A percentile compares a stretch with the other conserved stretches of the same genome.
phyloP scores from a whole-genome alignment of 2,329 filamentous ascomycete species.

The Ophiostoma quercus region DNA sequence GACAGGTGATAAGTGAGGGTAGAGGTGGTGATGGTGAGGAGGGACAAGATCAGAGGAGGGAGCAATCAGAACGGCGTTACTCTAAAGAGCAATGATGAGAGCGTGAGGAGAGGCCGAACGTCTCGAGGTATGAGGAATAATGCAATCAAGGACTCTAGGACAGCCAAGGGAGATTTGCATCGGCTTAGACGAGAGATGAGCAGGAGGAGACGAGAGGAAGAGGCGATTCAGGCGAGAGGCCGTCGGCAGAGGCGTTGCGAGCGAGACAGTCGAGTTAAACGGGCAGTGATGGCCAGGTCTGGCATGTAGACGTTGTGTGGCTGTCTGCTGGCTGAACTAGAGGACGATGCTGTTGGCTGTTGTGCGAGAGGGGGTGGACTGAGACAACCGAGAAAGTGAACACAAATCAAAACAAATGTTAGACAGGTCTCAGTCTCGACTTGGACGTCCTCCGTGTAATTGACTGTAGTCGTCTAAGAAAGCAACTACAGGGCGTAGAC shows the following conservation, averaged over 20 bases:
- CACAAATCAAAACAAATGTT: slow-evolving; percentile 5
- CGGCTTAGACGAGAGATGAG: not conserved
- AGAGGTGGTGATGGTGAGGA: not conserved
- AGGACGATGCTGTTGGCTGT: not conserved
- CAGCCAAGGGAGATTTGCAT: not conserved
- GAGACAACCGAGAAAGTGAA: slow-evolving; percentile 7
- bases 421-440: slow-evolving; percentile 8
- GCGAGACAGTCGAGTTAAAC: slow-evolving; percentile 1
- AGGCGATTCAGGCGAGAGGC: not conserved
- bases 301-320: slow-evolving; percentile 2
- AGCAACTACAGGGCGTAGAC: not conserved
- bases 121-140: slow-evolving; percentile 8
- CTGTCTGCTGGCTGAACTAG: not conserved
- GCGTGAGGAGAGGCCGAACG: not conserved
- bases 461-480: not conserved
- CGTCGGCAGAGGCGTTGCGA: slow-evolving; percentile 3
- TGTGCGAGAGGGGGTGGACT: not conserved
- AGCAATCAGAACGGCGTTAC: not conserved
- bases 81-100: not conserved
- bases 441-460: not conserved
- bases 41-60: not conserved
- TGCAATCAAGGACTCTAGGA: not conserved
- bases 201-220: not conserved
- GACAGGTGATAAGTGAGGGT: not conserved
- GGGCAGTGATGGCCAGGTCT: slow-evolving; percentile 5